These are phyloP conservation scores for Vitis hybrid DNA, from an alignment of 177 flowering plant genomes.

Conservation along the genomic window DNA sequence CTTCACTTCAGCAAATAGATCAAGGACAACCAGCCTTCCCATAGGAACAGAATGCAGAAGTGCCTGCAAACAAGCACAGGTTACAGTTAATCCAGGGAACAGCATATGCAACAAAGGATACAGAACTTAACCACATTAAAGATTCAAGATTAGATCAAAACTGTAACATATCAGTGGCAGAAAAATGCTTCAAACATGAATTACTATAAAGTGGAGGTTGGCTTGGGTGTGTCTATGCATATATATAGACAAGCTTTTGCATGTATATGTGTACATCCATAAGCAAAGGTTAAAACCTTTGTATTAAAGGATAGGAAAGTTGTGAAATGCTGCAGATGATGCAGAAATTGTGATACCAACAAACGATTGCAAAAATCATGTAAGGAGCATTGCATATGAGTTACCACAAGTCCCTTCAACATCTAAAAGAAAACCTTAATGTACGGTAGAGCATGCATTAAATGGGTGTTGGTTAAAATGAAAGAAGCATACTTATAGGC, in stretches of 20 bases:
- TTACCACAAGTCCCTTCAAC: not conserved
- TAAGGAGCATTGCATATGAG: not conserved
- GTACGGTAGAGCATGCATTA: not conserved
- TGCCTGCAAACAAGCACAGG: constrained; percentile 47
- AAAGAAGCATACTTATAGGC: not conserved
- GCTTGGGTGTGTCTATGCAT: not conserved
- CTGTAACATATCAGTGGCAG: no score
- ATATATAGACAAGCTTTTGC: no score
- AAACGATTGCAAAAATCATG: no score
- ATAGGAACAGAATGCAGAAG: constrained; percentile 79
- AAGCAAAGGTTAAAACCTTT: no score
- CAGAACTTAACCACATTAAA: not conserved
- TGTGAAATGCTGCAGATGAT: no score
- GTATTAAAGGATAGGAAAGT: no score
- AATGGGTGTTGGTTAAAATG: not conserved
- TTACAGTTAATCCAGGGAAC: constrained; percentile 1
- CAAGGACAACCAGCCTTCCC: constrained; percentile 78
- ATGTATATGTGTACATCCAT: no score
- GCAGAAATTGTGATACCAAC: no score
- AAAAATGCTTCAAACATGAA: not conserved
- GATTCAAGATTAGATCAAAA: not conserved
- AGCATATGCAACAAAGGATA: not conserved
- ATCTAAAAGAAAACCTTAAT: not conserved
- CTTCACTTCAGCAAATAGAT: constrained; percentile 84
- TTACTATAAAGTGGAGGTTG: not conserved